Percentiles rank a stretch among this genome's conserved stretches.
Evolutionary conservation across 1,139 yeast species (phyloP).

Genomic region (Pichia sp.): DNA sequence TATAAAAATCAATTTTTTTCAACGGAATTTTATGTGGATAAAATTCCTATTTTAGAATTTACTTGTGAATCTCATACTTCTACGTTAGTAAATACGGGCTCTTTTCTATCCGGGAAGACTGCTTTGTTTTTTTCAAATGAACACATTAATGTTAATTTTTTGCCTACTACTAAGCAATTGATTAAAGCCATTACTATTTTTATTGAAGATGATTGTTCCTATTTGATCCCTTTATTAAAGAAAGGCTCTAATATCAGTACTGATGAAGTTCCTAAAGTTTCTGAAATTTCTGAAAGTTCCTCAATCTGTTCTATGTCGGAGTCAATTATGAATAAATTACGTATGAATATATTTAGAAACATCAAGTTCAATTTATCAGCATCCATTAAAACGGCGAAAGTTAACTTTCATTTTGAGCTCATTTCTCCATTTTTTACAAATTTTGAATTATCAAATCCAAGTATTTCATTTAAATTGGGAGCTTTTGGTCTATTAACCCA

Average conservation of each 20-base stretch:
- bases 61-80: slow-evolving; percentile 15
- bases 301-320: neutral
- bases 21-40: slow-evolving; percentile 8
- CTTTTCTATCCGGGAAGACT: slow-evolving; percentile 20
- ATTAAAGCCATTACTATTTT: slow-evolving; percentile 18
- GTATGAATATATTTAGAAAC: slow-evolving; percentile 1
- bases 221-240: slow-evolving; percentile 16
- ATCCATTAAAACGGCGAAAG: slow-evolving; percentile 12
- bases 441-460: slow-evolving; percentile 17
- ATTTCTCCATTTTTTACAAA: slow-evolving; percentile 21
- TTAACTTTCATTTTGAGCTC: slow-evolving; percentile 17
- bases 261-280: neutral
- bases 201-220: slow-evolving; percentile 17
- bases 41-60: slow-evolving; percentile 15
- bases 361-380: slow-evolving; percentile 12
- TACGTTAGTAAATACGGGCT: slow-evolving; percentile 21
- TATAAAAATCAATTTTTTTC: slow-evolving; percentile 12
- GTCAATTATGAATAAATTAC: slow-evolving; percentile 4
- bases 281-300: neutral
- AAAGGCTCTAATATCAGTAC: neutral
- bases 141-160: slow-evolving; percentile 13
- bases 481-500: slow-evolving; percentile 9
- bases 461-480: slow-evolving; percentile 7
- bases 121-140: slow-evolving; percentile 16
- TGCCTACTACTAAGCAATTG: slow-evolving; percentile 20